Base-by-base conservation (phyloP, 192 early-diverging fungal genomes). In the Funneliformis mosseae region DNA sequence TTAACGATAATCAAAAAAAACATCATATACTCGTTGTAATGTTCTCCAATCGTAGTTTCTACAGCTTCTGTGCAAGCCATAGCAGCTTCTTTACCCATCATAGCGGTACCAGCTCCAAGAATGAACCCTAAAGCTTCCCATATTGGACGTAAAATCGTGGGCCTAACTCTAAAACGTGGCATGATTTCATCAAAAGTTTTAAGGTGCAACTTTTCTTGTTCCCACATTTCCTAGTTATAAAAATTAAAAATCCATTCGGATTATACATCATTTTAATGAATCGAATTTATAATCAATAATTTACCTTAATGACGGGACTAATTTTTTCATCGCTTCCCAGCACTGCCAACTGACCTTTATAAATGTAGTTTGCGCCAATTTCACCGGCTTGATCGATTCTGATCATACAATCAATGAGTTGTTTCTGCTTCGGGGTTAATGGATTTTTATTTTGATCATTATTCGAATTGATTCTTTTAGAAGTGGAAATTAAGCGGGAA, bases 31-130 rank as follows among this genome's bases (percentile, higher is more conserved):
- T 99, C 96, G 81, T 99, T 95, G 84, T 99, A 99, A 83, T 99
- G 97, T 48, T 92, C 84, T 33, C 97, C 97, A 84, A 99, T 99
- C 12, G 95, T 92, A 10, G 96, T 96, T 87, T 99, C 97, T 16
- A 98, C 97, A 4, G 96, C 97, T 80, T 99, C 97, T 0, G 97
- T 99, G 84, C 96, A 97, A n/a, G 97, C 96, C 97, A 99, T 99
- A 39, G 96, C 96, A 27, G 96, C 96, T 78, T 96, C 94, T 77
- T 94, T 93, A n/a, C 97, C 97, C 81, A 99, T 83, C 67, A 96
- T 73, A 4, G 95, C 97, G 2, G 97, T 96, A 1, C 89, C 92
- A 7, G 89, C 93, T 21, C 97, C 97, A 12, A 99, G 82, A 2
- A 92, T 87, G 78, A 91, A 97, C 8, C 97, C 97, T 16, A 94